Evolutionary conservation across 176 grass and related monocot genomes (phyloP), one percentile per base, ranked within the genome.

Genomic region (Coix lacrymajobi): DNA sequence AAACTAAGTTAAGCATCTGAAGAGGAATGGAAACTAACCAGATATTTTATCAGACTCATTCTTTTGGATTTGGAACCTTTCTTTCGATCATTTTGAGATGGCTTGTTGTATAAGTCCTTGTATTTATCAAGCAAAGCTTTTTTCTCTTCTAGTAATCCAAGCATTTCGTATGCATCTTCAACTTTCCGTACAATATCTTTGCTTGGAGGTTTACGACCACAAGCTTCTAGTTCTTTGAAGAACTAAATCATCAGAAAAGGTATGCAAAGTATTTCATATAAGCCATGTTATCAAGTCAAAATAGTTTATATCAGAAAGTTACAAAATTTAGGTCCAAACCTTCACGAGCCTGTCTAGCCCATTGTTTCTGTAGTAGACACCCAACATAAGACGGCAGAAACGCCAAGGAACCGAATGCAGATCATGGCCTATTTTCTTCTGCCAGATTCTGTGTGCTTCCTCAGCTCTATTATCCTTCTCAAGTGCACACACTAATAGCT

Each of bases 401-500:
- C 81, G 44, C 95, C 95, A 98, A 58, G 95, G 90, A 51, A 98
- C 88, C 68, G 90, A 88, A 76, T 88, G 90, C 82, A 94, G 57
- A 66, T 95, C 85, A 83, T 89, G 84, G 36, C 61, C 70, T n/a
- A 95, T 93, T 79, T 98, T 98, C 49, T 81, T 81, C 79, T 91
- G 62, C 95, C 92, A 98, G 67, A 98, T 89, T 71, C 62, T 85
- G 83, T 91, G 92, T 26, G 92, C 95, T 85, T 98, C 95, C 61
- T 98, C 92, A 12, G 95, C 95, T 81, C 95, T 92, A 81, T 95
- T 94, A 51, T 98, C 92, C 81, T 95, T 98, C 83, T 98, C 95
- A 78, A 98, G 88, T 69, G 95, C 92, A 46, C 87, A 76, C 12
- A 88, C 88, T 86, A 98, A 74, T 81, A 87, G 90, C 84, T 95